Percentiles rank a stretch among this genome's conserved stretches.
These are phyloP conservation scores for Oxyria digyna DNA, from an alignment of 148 eudicot genomes.

Conservation along the genomic window DNA sequence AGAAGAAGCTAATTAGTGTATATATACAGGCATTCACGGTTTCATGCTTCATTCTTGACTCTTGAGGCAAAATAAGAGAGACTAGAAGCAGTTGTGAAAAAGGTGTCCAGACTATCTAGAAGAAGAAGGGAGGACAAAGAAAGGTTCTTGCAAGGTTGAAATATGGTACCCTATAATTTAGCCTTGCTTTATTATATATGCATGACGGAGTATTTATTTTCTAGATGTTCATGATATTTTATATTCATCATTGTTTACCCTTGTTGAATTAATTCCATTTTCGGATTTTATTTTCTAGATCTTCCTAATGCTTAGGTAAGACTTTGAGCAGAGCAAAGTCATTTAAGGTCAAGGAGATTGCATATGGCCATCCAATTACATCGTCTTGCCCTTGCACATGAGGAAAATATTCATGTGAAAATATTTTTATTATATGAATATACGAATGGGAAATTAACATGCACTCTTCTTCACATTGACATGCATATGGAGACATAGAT, in stretches of 20 bases:
- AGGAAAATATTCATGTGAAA: too few relatives aligned
- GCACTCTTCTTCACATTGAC: too few relatives aligned
- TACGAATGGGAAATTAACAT: too few relatives aligned
- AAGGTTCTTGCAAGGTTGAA: neutral
- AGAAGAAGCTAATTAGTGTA: neutral
- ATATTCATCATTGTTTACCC: neutral
- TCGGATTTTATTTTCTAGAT: neutral
- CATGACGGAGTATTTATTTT: neutral
- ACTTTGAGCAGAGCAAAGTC: neutral
- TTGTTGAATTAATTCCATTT: neutral
- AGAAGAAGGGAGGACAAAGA: neutral
- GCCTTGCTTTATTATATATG: neutral
- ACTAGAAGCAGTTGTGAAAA: neutral
- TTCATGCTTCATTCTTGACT: neutral
- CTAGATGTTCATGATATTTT: neutral
- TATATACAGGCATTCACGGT: neutral
- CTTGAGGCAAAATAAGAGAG: neutral
- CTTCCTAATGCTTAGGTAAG: neutral
- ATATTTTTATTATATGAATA: too few relatives aligned
- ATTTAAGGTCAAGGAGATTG: neutral
- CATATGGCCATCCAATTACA: too few relatives aligned
- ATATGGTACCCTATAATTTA: neutral
- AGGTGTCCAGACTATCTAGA: neutral
- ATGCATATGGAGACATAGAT: too few relatives aligned
- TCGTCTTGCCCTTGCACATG: too few relatives aligned